These are phyloP conservation scores for Goffeauzyma gilvescens DNA, from an alignment of 768 basidiomycete genomes.

Conservation along the genomic window DNA sequence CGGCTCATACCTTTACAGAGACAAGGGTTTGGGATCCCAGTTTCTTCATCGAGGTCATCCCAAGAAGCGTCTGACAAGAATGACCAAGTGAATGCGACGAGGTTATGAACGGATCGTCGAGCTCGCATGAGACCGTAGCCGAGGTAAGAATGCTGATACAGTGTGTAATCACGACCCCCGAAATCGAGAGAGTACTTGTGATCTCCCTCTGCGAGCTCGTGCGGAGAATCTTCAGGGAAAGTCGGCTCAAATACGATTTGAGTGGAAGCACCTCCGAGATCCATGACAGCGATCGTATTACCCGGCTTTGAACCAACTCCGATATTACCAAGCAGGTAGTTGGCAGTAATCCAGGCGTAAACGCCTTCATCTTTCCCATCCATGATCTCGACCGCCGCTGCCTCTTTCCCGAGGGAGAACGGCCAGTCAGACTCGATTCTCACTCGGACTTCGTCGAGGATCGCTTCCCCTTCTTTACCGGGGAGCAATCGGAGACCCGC, in stretches of 20 bases:
- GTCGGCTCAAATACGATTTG: slow-evolving; percentile 91
- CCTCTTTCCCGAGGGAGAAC: slow-evolving; percentile 43
- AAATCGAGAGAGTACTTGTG: slow-evolving; percentile 76
- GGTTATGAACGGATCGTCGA: slow-evolving; percentile 59
- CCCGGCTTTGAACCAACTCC: slow-evolving; percentile 38
- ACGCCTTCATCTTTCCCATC: slow-evolving; percentile 87
- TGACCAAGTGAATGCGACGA: slow-evolving; percentile 71
- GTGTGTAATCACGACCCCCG: slow-evolving; percentile 46
- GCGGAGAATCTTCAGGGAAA: slow-evolving; percentile 37
- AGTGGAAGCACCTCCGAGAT: slow-evolving; percentile 89
- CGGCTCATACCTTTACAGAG: slow-evolving; percentile 48
- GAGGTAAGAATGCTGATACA: slow-evolving; percentile 96
- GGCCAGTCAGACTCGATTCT: slow-evolving; percentile 45
- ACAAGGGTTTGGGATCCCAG: slow-evolving; percentile 57
- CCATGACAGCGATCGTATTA: slow-evolving; percentile 68
- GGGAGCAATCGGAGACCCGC: slow-evolving; percentile 67
- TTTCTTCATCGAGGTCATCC: slow-evolving; percentile 29
- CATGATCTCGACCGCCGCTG: slow-evolving; percentile 67
- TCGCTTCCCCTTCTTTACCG: slow-evolving; percentile 43
- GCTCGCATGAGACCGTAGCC: slow-evolving; percentile 91
- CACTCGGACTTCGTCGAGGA: slow-evolving; percentile 52
- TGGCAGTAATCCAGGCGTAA: slow-evolving; percentile 97
- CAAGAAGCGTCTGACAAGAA: slow-evolving; percentile 33
- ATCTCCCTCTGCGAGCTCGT: slow-evolving; percentile 52
- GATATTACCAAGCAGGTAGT: slow-evolving; percentile 68